These are phyloP conservation scores for Scalesia atractyloides DNA, from an alignment of 129 eudicot genomes.

Conservation along the genomic window DNA sequence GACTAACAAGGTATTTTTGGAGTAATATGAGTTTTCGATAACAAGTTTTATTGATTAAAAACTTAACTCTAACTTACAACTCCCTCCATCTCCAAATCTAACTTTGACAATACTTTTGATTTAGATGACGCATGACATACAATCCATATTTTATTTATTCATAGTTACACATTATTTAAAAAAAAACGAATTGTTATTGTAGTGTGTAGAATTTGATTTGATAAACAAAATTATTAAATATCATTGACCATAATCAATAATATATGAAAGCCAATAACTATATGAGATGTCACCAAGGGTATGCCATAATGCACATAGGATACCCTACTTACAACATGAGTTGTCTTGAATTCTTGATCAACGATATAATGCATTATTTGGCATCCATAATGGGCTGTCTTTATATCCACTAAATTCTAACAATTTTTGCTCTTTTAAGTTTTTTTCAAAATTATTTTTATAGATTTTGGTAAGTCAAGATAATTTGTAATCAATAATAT, in stretches of 20 bases:
- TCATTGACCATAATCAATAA: conserved; percentile 5
- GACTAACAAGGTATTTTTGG: too few relatives aligned
- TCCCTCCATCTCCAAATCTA: background rate
- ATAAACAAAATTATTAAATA: background rate
- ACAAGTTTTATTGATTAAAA: too few relatives aligned
- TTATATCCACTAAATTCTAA: conserved; percentile 16
- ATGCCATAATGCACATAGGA: conserved; percentile 32
- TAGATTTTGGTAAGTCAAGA: background rate
- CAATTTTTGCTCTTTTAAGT: background rate
- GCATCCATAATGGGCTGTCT: conserved; percentile 36
- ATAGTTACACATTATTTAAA: background rate
- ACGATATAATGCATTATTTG: conserved; percentile 38
- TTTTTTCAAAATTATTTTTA: background rate
- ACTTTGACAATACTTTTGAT: background rate
- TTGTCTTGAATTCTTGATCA: conserved; percentile 49
- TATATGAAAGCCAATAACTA: background rate
- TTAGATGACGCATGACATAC: background rate
- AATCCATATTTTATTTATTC: background rate
- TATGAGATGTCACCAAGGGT: conserved; percentile 21
- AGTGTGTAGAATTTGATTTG: background rate
- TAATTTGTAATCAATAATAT: background rate
- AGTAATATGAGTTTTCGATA: too few relatives aligned
- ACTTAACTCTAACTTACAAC: background rate
- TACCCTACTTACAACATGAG: conserved; percentile 38
- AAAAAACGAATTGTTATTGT: background rate